A percentile compares a stretch with the other conserved stretches of the same genome.
phyloP scores from a whole-genome alignment of 805 yeast species.

The Hanseniaspora thailandica region DNA sequence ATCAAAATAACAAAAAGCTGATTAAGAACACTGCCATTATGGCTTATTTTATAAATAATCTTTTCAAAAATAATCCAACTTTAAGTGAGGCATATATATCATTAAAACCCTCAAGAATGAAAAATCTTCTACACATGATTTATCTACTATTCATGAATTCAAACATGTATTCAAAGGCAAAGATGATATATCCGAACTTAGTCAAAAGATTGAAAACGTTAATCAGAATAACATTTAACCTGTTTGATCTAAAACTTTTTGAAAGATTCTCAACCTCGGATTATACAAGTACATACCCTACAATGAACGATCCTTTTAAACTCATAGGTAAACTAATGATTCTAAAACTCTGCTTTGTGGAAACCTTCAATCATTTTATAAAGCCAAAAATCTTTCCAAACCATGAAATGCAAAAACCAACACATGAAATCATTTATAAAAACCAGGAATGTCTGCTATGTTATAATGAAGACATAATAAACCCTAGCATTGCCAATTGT shows the following conservation, averaged over 20 bases:
- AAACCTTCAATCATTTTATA: neutral
- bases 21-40: neutral
- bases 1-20: neutral
- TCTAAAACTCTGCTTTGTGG: neutral
- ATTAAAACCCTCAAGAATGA: neutral
- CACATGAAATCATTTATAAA: neutral
- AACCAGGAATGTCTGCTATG: slow-evolving; percentile 58
- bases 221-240: neutral
- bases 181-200: neutral
- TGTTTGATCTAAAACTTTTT: neutral
- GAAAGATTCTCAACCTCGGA: neutral
- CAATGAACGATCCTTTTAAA: neutral
- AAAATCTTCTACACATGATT: neutral
- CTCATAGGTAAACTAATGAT: neutral
- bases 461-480: slow-evolving; percentile 52
- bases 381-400: neutral
- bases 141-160: neutral
- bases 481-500: slow-evolving; percentile 79
- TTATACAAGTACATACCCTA: neutral
- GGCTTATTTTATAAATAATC: neutral
- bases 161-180: neutral
- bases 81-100: slow-evolving; percentile 1
- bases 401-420: neutral
- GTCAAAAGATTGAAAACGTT: neutral
- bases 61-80: neutral